phyloP scores from a whole-genome alignment of 2,329 filamentous ascomycete species.

The Penicillium griseofulvum region DNA sequence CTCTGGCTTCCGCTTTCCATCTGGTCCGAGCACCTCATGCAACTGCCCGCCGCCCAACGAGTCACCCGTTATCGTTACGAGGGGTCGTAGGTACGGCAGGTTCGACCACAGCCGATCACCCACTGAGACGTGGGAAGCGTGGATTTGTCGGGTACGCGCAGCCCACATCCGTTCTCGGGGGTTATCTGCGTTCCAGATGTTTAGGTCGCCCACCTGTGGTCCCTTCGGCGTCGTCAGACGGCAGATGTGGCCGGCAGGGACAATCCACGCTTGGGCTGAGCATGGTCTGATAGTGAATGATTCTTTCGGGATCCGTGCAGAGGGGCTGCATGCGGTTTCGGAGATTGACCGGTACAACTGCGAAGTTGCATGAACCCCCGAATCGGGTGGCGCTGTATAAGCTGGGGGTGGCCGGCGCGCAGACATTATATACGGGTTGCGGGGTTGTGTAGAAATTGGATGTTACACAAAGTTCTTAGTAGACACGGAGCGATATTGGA shows the following conservation, averaged over 20 bases:
- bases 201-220: slow-evolving; percentile 79
- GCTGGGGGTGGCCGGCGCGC: slow-evolving; percentile 38
- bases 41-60: slow-evolving; percentile 51
- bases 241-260: slow-evolving; percentile 65
- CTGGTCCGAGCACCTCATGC: slow-evolving; percentile 35
- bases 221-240: slow-evolving; percentile 73
- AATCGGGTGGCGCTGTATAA: slow-evolving; percentile 38
- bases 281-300: slow-evolving; percentile 68
- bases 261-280: slow-evolving; percentile 70
- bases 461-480: not conserved
- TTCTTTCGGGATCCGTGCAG: slow-evolving; percentile 32
- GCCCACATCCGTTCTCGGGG: slow-evolving; percentile 83
- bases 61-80: slow-evolving; percentile 69
- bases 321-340: slow-evolving; percentile 30
- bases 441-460: not conserved
- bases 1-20: slow-evolving; percentile 41
- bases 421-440: slow-evolving; percentile 23
- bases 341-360: slow-evolving; percentile 39
- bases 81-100: slow-evolving; percentile 71
- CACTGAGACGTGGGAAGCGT: slow-evolving; percentile 69
- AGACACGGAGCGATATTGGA: not conserved
- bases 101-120: slow-evolving; percentile 75
- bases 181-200: slow-evolving; percentile 75
- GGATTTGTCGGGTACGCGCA: slow-evolving; percentile 71
- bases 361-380: slow-evolving; percentile 36